Evolutionary conservation across 2,329 filamentous ascomycete species (phyloP), one percentile per base, ranked within the genome.

Genomic region (Aspergillaceae sp.): DNA sequence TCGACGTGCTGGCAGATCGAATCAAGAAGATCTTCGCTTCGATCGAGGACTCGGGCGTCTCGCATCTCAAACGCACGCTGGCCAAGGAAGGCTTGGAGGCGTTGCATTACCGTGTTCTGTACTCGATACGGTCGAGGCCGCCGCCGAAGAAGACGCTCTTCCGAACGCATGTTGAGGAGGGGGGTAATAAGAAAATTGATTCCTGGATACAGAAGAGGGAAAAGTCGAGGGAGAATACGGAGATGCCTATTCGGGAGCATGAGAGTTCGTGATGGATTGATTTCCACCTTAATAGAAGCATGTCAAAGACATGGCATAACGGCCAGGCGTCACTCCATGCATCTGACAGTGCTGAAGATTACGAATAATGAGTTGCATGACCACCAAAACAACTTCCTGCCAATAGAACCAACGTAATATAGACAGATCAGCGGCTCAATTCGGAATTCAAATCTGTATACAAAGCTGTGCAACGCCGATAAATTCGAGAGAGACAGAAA

Each of bases 81-180:
- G 81, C 86, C 8, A 95, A 94, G 66, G 81, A 82, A 45, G 75
- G 77, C 7, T 73, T 94, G 35, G 85, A 94, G 56, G 76, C 82
- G 47, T 69, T 95, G n/a, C 77, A 83, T 48, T 81, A 86, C 57
- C 79, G 90, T 46, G 72, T 96, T 9, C 68, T 81, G 41, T 82
- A 84, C 60, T 77, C 79, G 2, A 82, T 91, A 41, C 76, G 88
- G 42, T 86, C 85, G 7, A 78, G 76, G 54, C 74, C 72, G 40
- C 75, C 70, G 42, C 72, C 72, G 7, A 79, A 75, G 57, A 72
- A 71, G 48, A 75, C 57, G 1, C 47, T 66, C 9, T 73, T 72
- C 51, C 19, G 19, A 58, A 63, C 9, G 46, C 56, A 7, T 53
- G 19, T 19, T 19, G 19, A 19, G 19, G 19, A 19, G 19, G 19